Conservation (phyloP, 306 rosid species). For the Biancaea sappan region DNA sequence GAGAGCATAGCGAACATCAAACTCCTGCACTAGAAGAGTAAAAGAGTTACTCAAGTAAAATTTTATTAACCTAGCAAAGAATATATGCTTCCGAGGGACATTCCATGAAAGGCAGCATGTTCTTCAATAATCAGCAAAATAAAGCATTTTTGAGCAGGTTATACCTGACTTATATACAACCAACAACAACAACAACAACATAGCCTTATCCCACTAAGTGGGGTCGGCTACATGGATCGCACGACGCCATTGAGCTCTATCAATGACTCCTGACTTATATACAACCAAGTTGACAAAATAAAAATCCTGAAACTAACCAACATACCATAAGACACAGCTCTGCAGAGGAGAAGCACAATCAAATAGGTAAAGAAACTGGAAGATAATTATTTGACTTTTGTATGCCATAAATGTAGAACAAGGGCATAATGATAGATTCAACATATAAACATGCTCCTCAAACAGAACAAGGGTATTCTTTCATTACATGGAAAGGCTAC, state of each 20-base stretch:
- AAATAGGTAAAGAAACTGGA: not conserved
- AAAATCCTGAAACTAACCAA: slow-evolving; percentile 12
- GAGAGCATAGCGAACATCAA: slow-evolving; percentile 82
- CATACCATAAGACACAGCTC: slow-evolving; percentile 10
- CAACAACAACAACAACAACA: too few species aligned
- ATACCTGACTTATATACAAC: slow-evolving; percentile 8
- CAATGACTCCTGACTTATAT: slow-evolving; percentile 6
- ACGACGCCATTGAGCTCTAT: too few species aligned
- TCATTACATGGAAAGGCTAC: slow-evolving; percentile 6
- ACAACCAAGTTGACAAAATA: slow-evolving; percentile 11
- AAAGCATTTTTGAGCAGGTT: slow-evolving; percentile 19
- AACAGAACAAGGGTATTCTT: not conserved
- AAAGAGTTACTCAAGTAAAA: slow-evolving; percentile 33
- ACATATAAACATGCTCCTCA: slow-evolving; percentile 12
- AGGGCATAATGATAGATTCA: too few species aligned
- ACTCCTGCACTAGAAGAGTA: slow-evolving; percentile 61
- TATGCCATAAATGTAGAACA: too few species aligned
- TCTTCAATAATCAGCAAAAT: slow-evolving; percentile 4
- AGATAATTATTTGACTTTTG: not conserved
- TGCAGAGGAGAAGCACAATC: slow-evolving; percentile 1
- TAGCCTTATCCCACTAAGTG: too few species aligned
- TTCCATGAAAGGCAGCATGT: not conserved
- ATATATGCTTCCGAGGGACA: slow-evolving; percentile 8
- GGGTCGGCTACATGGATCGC: too few species aligned
- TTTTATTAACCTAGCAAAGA: not conserved